A percentile compares a stretch with the other conserved stretches of the same genome.
phyloP scores from a whole-genome alignment of 2,329 filamentous ascomycete species.

The Trichoderma semiorbis region DNA sequence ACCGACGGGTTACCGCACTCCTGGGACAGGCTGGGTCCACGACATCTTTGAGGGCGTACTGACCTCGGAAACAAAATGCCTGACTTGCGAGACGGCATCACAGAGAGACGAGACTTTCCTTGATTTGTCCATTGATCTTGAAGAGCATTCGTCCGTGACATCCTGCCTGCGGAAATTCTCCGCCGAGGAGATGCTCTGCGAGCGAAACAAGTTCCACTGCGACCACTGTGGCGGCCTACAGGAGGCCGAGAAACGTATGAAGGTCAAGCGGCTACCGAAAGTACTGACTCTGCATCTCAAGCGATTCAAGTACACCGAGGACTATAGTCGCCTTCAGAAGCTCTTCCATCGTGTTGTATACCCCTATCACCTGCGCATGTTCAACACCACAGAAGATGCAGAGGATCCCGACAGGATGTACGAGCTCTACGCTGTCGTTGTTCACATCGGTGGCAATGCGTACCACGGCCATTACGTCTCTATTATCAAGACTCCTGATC shows the following conservation, averaged over 20 bases:
- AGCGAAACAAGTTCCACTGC: conserved; percentile 98
- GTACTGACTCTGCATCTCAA: conserved; percentile 92
- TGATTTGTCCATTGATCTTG: conserved; percentile 91
- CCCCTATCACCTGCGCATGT: conserved; percentile 91
- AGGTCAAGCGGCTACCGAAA: conserved; percentile 90
- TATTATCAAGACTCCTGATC: conserved; percentile 94
- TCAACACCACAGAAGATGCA: conserved; percentile 95
- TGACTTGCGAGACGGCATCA: conserved; percentile 94
- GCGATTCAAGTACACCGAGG: conserved; percentile 97
- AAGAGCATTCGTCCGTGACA: conserved; percentile 93
- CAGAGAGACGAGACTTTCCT: conserved; percentile 94
- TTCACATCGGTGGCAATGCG: conserved; percentile 94
- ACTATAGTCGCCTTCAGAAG: conserved; percentile 89
- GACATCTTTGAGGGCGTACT: conserved; percentile 93
- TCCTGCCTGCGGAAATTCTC: conserved; percentile 95
- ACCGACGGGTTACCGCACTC: conserved; percentile 48
- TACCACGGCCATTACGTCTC: conserved; percentile 98
- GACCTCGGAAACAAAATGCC: conserved; percentile 92
- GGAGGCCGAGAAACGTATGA: conserved; percentile 98
- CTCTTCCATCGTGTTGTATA: conserved; percentile 96
- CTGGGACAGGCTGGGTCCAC: conserved; percentile 84
- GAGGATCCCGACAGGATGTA: conserved; percentile 92
- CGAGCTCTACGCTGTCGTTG: conserved; percentile 93
- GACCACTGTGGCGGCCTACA: conserved; percentile 95
- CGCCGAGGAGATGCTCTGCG: conserved; percentile 96